Percentiles rank a stretch among this genome's conserved stretches.
These are phyloP conservation scores for Leishmania mexicana DNA, from an alignment of 208 protist genomes.

Conservation along the genomic window DNA sequence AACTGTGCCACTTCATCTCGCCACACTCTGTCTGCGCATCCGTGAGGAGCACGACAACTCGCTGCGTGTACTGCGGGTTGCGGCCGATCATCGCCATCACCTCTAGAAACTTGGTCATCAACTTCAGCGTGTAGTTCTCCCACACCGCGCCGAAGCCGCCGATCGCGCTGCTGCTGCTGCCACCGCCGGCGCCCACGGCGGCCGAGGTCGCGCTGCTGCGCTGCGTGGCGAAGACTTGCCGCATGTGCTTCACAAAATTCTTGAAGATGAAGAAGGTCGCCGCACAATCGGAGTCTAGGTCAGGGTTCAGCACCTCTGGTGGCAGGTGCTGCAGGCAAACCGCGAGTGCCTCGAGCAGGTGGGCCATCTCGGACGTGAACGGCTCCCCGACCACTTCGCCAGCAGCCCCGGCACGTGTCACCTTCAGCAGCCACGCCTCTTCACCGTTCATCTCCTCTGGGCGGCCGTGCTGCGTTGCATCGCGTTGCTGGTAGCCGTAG, in stretches of 20 bases:
- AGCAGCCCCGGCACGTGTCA: slow-evolving; percentile 11
- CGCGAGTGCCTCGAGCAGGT: slow-evolving; percentile 71
- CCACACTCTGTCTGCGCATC: slow-evolving; percentile 69
- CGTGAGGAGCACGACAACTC: slow-evolving; percentile 67
- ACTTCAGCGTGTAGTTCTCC: slow-evolving; percentile 81
- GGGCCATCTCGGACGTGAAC: slow-evolving; percentile 79
- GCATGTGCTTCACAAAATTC: slow-evolving; percentile 82
- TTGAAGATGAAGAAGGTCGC: slow-evolving; percentile 87
- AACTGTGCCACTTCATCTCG: slow-evolving; percentile 76
- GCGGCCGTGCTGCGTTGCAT: neutral
- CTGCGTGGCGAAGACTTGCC: slow-evolving; percentile 68
- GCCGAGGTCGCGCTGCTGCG: slow-evolving; percentile 19
- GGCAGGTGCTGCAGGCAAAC: slow-evolving; percentile 78
- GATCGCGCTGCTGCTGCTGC: neutral
- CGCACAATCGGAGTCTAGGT: slow-evolving; percentile 80
- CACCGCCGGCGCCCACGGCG: neutral
- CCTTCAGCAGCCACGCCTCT: slow-evolving; percentile 12
- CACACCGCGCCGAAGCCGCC: slow-evolving; percentile 37
- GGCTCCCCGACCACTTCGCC: slow-evolving; percentile 34
- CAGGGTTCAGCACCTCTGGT: slow-evolving; percentile 73
- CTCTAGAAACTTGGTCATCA: slow-evolving; percentile 68
- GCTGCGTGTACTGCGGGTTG: slow-evolving; percentile 77
- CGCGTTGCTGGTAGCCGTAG: slow-evolving; percentile 13
- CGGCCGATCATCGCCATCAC: slow-evolving; percentile 88
- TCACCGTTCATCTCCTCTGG: slow-evolving; percentile 8